Evolutionary conservation across 352 stramenopile genomes (phyloP).

Genomic region (Phytophthora hibernalis): DNA sequence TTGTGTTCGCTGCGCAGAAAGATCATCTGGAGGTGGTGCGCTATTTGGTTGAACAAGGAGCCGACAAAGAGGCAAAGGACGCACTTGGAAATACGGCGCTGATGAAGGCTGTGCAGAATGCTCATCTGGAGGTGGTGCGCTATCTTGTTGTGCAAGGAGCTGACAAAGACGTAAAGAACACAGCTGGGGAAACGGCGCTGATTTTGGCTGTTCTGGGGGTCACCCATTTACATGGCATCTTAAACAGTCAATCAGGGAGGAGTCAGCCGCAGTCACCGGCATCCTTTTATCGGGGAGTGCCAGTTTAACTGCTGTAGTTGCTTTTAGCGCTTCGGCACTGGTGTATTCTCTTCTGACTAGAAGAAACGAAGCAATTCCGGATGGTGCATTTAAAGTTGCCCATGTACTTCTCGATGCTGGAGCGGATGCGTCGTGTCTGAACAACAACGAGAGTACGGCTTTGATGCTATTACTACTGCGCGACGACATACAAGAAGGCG

Average conservation of each 20-base stretch:
- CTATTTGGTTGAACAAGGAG: conserved; percentile 11
- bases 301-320: too few relatives aligned
- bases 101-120: not conserved
- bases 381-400: too few relatives aligned
- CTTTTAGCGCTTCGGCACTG: too few relatives aligned
- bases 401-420: too few relatives aligned
- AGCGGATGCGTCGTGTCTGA: not conserved
- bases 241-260: not conserved
- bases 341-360: not conserved
- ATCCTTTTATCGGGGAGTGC: too few relatives aligned
- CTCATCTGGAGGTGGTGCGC: conserved; percentile 10
- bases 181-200: not conserved
- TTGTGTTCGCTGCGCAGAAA: too few relatives aligned
- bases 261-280: too few relatives aligned
- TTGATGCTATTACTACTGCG: not conserved
- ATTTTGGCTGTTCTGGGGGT: not conserved
- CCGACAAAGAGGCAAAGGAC: not conserved
- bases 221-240: too few relatives aligned
- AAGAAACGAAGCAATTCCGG: not conserved
- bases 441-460: not conserved
- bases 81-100: not conserved
- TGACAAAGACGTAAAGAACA: not conserved
- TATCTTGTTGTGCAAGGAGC: not conserved
- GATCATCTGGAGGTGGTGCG: conserved; percentile 43
- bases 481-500: not conserved